Evolutionary conservation across 768 basidiomycete species (phyloP).

Genomic region (Gelatoporia subvermispora): DNA sequence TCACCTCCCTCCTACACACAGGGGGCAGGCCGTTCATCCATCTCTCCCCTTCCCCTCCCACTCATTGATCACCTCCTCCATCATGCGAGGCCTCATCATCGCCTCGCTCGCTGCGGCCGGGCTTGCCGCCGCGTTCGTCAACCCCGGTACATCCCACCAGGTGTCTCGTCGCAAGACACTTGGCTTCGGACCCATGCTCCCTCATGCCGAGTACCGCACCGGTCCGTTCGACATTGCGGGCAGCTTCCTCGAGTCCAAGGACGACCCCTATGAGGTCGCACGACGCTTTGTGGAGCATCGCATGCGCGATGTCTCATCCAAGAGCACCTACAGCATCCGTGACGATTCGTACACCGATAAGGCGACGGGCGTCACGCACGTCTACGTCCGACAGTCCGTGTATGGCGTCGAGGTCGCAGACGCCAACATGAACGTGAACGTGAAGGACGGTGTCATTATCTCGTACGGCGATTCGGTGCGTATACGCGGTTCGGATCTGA

Average conservation of each 20-base stretch:
- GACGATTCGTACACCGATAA: constrained; percentile 85
- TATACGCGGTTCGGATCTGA: constrained; percentile 7
- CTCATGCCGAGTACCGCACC: constrained; percentile 63
- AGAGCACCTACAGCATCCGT: constrained; percentile 54
- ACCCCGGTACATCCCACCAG: constrained; percentile 19
- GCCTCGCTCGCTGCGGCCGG: constrained; percentile 58
- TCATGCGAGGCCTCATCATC: constrained; percentile 63
- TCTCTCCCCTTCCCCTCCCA: not conserved
- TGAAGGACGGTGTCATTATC: constrained; percentile 76
- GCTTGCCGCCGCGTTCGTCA: constrained; percentile 54
- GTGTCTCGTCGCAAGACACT: constrained; percentile 72
- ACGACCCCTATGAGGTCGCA: constrained; percentile 61
- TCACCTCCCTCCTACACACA: no score
- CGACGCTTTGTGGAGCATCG: constrained; percentile 52
- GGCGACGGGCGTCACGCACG: constrained; percentile 82
- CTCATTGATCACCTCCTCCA: constrained; percentile 6
- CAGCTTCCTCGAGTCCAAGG: constrained; percentile 7
- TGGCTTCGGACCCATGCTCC: constrained; percentile 79
- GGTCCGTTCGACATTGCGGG: constrained; percentile 33
- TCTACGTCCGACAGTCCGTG: constrained; percentile 81
- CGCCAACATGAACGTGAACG: constrained; percentile 90
- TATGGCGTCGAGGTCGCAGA: constrained; percentile 86
- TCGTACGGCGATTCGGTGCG: constrained; percentile 86
- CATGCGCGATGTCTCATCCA: constrained; percentile 33
- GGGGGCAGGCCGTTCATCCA: no score